phyloP scores from a whole-genome alignment of 148 eudicot genomes.

The Chenopodium suecicum region DNA sequence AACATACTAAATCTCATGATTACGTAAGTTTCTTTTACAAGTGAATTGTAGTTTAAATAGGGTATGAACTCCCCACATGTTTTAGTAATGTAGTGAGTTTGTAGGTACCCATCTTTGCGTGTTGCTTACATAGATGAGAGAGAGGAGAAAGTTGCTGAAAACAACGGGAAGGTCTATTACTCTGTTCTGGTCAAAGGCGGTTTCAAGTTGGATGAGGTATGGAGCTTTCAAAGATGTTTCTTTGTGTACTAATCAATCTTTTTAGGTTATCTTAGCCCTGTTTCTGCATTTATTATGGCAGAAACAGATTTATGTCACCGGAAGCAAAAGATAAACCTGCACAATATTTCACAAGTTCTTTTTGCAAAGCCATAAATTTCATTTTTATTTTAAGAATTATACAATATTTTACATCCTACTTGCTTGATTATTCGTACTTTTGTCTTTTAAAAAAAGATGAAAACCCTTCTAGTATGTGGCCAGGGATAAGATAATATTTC shows the following conservation, averaged over 20 bases:
- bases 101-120: conserved; percentile 92
- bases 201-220: conserved; percentile 90
- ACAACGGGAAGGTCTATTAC: conserved; percentile 73
- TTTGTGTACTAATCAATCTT: neutral
- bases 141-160: conserved; percentile 63
- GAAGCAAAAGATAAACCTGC: neutral
- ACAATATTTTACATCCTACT: neutral
- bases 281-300: neutral
- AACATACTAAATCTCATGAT: conserved; percentile 89
- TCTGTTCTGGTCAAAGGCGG: conserved; percentile 97
- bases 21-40: conserved; percentile 44
- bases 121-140: conserved; percentile 95
- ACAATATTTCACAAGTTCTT: neutral
- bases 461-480: neutral
- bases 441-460: neutral
- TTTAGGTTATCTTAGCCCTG: conserved; percentile 13
- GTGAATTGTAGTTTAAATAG: neutral
- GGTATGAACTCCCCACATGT: neutral
- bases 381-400: neutral
- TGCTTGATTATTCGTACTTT: neutral
- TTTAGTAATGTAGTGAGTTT: conserved; percentile 20
- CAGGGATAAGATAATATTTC: neutral
- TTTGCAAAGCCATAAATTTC: neutral
- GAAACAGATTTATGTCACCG: conserved; percentile 1
- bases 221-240: neutral